Percentiles rank a stretch among this genome's conserved stretches.
Conservation (phyloP, 2,329 filamentous ascomycete genomes). For the Fusarium nanum region DNA sequence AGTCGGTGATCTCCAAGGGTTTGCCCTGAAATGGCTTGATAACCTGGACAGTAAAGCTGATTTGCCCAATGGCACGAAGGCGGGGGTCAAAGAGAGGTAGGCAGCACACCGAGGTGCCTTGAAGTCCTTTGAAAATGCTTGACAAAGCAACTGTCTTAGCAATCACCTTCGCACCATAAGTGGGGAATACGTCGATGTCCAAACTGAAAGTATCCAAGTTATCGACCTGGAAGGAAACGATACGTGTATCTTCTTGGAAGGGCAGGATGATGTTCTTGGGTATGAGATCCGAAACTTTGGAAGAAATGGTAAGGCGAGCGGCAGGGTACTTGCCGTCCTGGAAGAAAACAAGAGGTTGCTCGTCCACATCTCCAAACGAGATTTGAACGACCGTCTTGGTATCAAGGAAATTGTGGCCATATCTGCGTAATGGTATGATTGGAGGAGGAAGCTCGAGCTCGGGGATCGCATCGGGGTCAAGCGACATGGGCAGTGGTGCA, state of each 20-base stretch:
- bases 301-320: conserved; percentile 93
- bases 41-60: conserved; percentile 93
- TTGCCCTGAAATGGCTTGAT: conserved; percentile 96
- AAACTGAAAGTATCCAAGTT: conserved; percentile 92
- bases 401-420: conserved; percentile 98
- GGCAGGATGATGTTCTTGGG: conserved; percentile 95
- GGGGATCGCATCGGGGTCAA: conserved; percentile 90
- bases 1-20: conserved; percentile 95
- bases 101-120: conserved; percentile 82
- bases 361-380: conserved; percentile 81
- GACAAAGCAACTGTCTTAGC: conserved; percentile 94
- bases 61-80: conserved; percentile 89
- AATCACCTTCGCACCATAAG: conserved; percentile 97
- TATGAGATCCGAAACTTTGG: conserved; percentile 94
- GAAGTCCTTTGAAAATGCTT: conserved; percentile 80
- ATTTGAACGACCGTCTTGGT: conserved; percentile 97
- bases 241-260: conserved; percentile 93
- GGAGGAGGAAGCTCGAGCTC: conserved; percentile 92
- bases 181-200: conserved; percentile 97
- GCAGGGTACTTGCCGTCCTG: conserved; percentile 97
- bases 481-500: conserved; percentile 69
- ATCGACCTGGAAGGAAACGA: conserved; percentile 96
- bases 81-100: conserved; percentile 93
- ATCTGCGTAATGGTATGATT: conserved; percentile 92
- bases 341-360: conserved; percentile 90